Evolutionary conservation across 495 filamentous ascomycete species (phyloP), one percentile per base, ranked within the genome.

Genomic region (Penicillium manginii): DNA sequence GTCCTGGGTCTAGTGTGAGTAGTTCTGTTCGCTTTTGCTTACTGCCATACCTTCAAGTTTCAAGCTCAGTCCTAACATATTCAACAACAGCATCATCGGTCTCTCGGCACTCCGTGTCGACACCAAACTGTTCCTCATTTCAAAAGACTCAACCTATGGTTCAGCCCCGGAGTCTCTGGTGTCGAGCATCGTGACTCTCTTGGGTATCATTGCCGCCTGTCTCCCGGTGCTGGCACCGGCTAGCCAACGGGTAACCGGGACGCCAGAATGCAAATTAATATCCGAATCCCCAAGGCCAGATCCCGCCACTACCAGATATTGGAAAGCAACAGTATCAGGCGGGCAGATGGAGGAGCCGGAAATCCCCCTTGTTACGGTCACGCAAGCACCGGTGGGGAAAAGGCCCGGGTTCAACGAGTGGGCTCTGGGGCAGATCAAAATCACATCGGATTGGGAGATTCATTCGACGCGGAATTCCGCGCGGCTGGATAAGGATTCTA

Each of bases 391-490:
- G n/a, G 63, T 63, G 59, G 55, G 57, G 3, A 70, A 61, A 47
- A 62, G 52, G 26, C 26, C 26, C 26, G 26, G 26, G 26, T 47
- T 60, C 11, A 50, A 55, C 35, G 55, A 63, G 51, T 62, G 61
- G 59, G 57, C 55, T 52, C 54, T 55, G 1, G 67, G 64, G 10
- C 61, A 67, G 53, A 70, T 70, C 21, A 64, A 60, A 35, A 62
- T 70, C 33, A 70, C 64, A 17, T 70, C 64, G 1, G 59, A 70
- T 23, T 70, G 67, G 67, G 67, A 70, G 22, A 67, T 70, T 46
- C 67, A 70, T 64, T 70, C 67, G 29, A 51, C 67, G 18, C 46
- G 66, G n/a, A 66, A 66, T 31, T 69, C 66, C 9, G 50, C 64
- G 21, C 60, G 62, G 32, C 7, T 67, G 17, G 61, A 64, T 32